Percentiles rank a stretch among this genome's conserved stretches.
phyloP scores from a whole-genome alignment of 345 rosid species.

The Eucalyptus regnans region DNA sequence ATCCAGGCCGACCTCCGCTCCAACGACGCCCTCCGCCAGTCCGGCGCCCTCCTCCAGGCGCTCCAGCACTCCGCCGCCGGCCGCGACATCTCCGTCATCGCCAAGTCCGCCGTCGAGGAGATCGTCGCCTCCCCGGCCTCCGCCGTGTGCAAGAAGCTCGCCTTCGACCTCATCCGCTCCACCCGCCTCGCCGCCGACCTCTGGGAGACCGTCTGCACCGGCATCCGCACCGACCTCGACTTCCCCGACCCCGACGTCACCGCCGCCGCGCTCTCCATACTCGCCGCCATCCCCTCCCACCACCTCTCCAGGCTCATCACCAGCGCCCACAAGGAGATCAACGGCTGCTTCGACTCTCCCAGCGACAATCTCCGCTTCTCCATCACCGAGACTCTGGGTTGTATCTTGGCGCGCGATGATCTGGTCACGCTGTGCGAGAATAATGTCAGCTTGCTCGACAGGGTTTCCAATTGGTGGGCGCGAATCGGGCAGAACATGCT shows the following conservation, averaged over 20 bases:
- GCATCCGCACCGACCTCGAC: conserved; percentile 75
- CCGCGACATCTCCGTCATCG: conserved; percentile 77
- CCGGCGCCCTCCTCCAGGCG: conserved; percentile 85
- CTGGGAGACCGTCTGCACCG: conserved; percentile 80
- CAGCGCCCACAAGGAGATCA: conserved; percentile 61
- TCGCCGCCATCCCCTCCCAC: conserved; percentile 81
- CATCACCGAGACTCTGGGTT: conserved; percentile 83
- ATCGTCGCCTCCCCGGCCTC: conserved; percentile 89
- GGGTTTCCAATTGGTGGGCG: conserved; percentile 85
- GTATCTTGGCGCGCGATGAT: conserved; percentile 87
- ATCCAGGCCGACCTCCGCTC: conserved; percentile 99
- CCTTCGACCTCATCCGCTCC: conserved; percentile 94
- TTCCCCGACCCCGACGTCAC: conserved; percentile 96
- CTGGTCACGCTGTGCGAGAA: conserved; percentile 80
- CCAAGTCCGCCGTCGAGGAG: conserved; percentile 92
- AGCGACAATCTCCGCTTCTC: conserved; percentile 74
- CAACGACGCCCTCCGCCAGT: conserved; percentile 93
- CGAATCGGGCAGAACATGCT: conserved; percentile 81
- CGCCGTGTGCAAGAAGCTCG: conserved; percentile 94
- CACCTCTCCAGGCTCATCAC: conserved; percentile 70
- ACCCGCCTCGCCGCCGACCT: conserved; percentile 92
- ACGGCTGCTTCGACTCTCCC: conserved; percentile 65
- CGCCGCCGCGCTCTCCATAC: conserved; percentile 82
- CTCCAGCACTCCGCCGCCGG: conserved; percentile 98
- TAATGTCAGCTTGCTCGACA: conserved; percentile 68